phyloP scores from a whole-genome alignment of 352 stramenopile genomes.

The Pythium scleroteichum region DNA sequence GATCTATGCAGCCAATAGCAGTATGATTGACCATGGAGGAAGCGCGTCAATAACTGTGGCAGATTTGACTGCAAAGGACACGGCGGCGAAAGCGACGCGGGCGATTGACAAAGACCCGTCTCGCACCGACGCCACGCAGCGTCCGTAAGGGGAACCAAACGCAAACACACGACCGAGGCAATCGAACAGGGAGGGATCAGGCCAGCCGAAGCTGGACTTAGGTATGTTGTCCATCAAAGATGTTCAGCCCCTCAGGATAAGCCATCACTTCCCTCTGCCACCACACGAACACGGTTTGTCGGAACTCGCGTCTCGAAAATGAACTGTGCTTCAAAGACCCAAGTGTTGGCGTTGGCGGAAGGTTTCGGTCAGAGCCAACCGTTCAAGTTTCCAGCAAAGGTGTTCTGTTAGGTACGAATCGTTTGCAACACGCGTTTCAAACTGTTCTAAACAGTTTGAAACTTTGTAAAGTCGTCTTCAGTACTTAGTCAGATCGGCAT shows the following conservation, averaged over 20 bases:
- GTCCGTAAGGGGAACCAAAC: neutral
- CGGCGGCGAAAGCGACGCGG: neutral
- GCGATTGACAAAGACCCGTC: neutral
- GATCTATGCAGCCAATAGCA: slow-evolving; percentile 86
- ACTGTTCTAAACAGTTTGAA: too few relatives aligned
- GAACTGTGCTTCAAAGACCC: too few relatives aligned
- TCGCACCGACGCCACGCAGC: too few relatives aligned
- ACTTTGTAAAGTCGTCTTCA: too few relatives aligned
- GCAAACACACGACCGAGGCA: slow-evolving; percentile 9
- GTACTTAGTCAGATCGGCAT: too few relatives aligned
- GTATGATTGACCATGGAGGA: slow-evolving; percentile 69
- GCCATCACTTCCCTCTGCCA: slow-evolving; percentile 67
- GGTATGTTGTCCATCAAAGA: slow-evolving; percentile 75
- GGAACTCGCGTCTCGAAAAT: neutral
- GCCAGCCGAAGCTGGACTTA: slow-evolving; percentile 79
- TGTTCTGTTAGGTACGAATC: too few relatives aligned
- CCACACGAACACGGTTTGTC: neutral
- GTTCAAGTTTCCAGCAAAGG: too few relatives aligned
- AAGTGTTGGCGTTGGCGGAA: too few relatives aligned
- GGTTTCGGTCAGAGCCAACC: slow-evolving; percentile 11
- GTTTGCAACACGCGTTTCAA: too few relatives aligned
- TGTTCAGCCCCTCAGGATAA: slow-evolving; percentile 87
- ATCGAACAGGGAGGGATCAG: slow-evolving; percentile 73
- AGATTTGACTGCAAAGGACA: slow-evolving; percentile 86
- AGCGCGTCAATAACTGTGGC: slow-evolving; percentile 80